Evolutionary conservation across 371 early-diverging fungal genomes (phyloP).

Genomic region (Haplosporangium sp.): DNA sequence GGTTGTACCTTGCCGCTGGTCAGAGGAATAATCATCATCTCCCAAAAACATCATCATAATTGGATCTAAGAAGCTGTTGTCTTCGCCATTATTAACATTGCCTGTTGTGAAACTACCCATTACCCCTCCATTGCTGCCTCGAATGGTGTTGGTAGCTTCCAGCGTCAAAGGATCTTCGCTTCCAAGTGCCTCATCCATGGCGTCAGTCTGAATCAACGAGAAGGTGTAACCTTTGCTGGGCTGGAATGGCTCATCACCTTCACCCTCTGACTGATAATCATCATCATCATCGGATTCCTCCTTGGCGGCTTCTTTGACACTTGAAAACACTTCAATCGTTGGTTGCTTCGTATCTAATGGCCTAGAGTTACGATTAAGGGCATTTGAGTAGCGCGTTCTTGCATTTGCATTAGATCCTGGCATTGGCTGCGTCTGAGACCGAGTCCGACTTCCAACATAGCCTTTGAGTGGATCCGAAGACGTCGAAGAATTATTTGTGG

Average conservation of each 20-base stretch:
- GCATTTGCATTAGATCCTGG: slow-evolving; percentile 33
- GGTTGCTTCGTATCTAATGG: slow-evolving; percentile 56
- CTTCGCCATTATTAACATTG: slow-evolving; percentile 17
- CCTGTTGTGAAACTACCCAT: neutral
- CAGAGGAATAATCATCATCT: slow-evolving; percentile 39
- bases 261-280: slow-evolving; percentile 58
- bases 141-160: slow-evolving; percentile 38
- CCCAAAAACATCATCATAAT: slow-evolving; percentile 53
- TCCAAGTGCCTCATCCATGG: slow-evolving; percentile 71
- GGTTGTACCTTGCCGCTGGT: slow-evolving; percentile 9
- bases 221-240: slow-evolving; percentile 61
- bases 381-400: slow-evolving; percentile 34
- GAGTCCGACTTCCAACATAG: slow-evolving; percentile 24
- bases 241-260: slow-evolving; percentile 57
- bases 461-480: slow-evolving; percentile 10
- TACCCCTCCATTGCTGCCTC: slow-evolving; percentile 21
- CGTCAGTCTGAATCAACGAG: slow-evolving; percentile 69
- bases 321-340: slow-evolving; percentile 70
- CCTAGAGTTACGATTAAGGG: slow-evolving; percentile 20
- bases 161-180: slow-evolving; percentile 59
- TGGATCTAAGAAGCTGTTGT: slow-evolving; percentile 25
- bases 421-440: slow-evolving; percentile 43
- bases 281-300: slow-evolving; percentile 74
- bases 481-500: slow-evolving; percentile 1
- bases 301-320: slow-evolving; percentile 66